A percentile compares a stretch with the other conserved stretches of the same genome.
phyloP scores from a whole-genome alignment of 331 rosid species.

The Spiraea crenata region DNA sequence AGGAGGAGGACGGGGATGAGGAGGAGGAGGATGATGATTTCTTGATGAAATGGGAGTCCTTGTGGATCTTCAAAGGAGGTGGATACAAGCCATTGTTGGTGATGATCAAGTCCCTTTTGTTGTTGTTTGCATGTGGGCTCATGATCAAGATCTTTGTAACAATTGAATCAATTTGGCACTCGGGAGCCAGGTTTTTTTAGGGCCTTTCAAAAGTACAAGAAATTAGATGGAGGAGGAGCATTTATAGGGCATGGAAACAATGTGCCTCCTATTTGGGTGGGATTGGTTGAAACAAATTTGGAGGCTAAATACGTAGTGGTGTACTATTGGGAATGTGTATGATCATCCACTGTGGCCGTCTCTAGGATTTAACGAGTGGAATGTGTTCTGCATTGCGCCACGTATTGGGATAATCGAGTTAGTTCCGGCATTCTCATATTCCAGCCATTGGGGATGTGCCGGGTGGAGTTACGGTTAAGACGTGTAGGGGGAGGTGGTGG shows the following conservation, averaged over 20 bases:
- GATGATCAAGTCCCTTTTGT: conserved; percentile 1
- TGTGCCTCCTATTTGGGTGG: conserved; percentile 18
- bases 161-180: background rate
- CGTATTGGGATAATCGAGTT: background rate
- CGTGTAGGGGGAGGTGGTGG: background rate
- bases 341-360: background rate
- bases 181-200: background rate
- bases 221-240: conserved; percentile 8
- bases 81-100: conserved; percentile 18
- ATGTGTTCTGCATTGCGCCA: background rate
- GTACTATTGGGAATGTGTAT: background rate
- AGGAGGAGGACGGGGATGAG: conserved; percentile 10
- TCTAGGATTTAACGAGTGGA: background rate
- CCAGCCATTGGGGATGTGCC: conserved; percentile 5
- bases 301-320: background rate
- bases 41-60: conserved; percentile 59
- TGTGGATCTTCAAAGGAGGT: conserved; percentile 59
- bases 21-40: conserved; percentile 32
- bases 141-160: background rate
- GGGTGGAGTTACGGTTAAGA: background rate
- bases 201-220: conserved; percentile 13
- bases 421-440: background rate
- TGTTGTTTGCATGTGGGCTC: conserved; percentile 20
- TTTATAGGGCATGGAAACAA: background rate
- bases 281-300: conserved; percentile 21